Percentiles rank a stretch among this genome's conserved stretches.
phyloP scores from a whole-genome alignment of 495 filamentous ascomycete species.

The Penicillium chermesinum region DNA sequence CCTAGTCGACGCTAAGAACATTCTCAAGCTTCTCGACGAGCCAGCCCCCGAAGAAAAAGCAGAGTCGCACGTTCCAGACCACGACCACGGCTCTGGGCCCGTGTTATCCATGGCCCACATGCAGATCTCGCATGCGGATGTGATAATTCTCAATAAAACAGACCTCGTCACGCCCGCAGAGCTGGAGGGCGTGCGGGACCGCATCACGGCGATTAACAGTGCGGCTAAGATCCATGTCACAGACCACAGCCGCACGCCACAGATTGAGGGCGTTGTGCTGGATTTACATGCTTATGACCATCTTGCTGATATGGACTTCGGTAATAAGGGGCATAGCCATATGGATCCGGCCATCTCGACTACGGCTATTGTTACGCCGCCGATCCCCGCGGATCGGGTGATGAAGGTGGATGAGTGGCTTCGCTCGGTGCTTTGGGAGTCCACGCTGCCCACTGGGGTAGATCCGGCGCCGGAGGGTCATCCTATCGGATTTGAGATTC shows the following conservation, averaged over 20 bases:
- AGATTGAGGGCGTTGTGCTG: conserved; percentile 77
- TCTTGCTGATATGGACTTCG: conserved; percentile 61
- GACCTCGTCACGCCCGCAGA: conserved; percentile 74
- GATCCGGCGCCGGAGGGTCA: conserved; percentile 6
- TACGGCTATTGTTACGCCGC: conserved; percentile 58
- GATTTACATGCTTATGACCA: conserved; percentile 92
- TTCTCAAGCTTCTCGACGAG: conserved; percentile 74
- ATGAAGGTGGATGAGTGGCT: conserved; percentile 73
- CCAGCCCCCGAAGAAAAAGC: conserved; percentile 52
- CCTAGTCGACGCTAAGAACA: conserved; percentile 91
- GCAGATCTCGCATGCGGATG: conserved; percentile 96
- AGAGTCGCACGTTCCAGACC: conserved; percentile 37
- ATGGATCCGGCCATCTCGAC: conserved; percentile 93
- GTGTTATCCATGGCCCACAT: conserved; percentile 86
- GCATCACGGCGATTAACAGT: conserved; percentile 80
- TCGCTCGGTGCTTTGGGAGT: conserved; percentile 78
- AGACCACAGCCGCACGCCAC: conserved; percentile 68
- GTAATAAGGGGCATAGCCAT: conserved; percentile 66
- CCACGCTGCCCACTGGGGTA: conserved; percentile 45
- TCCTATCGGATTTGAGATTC: conserved; percentile 59
- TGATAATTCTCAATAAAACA: conserved; percentile 90
- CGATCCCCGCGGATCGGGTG: conserved; percentile 49
- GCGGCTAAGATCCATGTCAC: conserved; percentile 82
- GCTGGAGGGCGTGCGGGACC: conserved; percentile 55
- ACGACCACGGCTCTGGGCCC: conserved; percentile 50